These are phyloP conservation scores for Obelidium mucronatum DNA, from an alignment of 192 early-diverging fungal species.

Conservation along the genomic window DNA sequence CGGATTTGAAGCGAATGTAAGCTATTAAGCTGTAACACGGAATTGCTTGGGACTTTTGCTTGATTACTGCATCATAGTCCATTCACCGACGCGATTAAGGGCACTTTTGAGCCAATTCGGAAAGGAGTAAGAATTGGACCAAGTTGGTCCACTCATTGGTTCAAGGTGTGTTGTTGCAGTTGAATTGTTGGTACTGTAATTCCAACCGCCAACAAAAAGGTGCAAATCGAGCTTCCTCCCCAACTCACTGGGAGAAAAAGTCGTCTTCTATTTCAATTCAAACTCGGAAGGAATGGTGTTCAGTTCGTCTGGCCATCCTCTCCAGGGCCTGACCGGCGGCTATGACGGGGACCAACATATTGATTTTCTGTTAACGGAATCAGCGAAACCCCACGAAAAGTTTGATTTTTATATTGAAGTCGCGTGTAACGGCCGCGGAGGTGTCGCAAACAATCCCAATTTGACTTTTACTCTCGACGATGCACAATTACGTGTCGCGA, in stretches of 20 bases:
- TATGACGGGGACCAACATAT: slow-evolving; percentile 55
- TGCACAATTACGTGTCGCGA: slow-evolving; percentile 76
- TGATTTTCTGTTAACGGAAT: slow-evolving; percentile 56
- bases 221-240: slow-evolving; percentile 55
- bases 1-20: slow-evolving; percentile 69
- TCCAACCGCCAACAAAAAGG: slow-evolving; percentile 75
- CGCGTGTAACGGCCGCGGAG: slow-evolving; percentile 95
- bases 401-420: slow-evolving; percentile 85
- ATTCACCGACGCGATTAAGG: slow-evolving; percentile 75
- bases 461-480: slow-evolving; percentile 67
- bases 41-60: background rate
- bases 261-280: slow-evolving; percentile 86
- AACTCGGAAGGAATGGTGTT: slow-evolving; percentile 92
- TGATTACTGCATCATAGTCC: slow-evolving; percentile 36
- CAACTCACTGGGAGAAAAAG: slow-evolving; percentile 77
- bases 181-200: slow-evolving; percentile 35
- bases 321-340: slow-evolving; percentile 92
- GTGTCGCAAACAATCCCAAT: slow-evolving; percentile 67
- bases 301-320: slow-evolving; percentile 75
- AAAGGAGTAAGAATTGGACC: slow-evolving; percentile 83
- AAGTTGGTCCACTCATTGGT: slow-evolving; percentile 64
- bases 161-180: slow-evolving; percentile 26
- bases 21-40: no score
- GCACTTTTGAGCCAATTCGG: slow-evolving; percentile 66
- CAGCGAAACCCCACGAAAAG: slow-evolving; percentile 47